Conservation (phyloP, 768 basidiomycete species). For the Leccinum fibrillosum region DNA sequence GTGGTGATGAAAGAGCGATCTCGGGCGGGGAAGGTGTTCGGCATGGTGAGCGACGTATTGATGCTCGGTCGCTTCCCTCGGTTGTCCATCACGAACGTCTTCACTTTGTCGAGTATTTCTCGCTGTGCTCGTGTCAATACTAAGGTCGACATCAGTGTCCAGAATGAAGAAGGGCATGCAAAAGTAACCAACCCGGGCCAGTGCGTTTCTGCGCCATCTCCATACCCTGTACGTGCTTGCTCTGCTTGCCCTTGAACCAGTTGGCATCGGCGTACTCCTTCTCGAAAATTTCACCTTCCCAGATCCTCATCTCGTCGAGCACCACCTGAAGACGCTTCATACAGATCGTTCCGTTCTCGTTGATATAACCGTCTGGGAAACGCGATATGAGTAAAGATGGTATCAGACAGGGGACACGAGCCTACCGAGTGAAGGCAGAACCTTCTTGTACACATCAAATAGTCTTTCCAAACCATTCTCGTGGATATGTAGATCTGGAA, state of each 20-base stretch:
- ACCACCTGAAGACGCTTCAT: conserved; percentile 79
- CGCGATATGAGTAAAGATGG: not conserved
- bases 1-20: conserved; percentile 78
- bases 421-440: conserved; percentile 72
- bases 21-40: conserved; percentile 74
- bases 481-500: conserved; percentile 96
- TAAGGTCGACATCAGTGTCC: conserved; percentile 12
- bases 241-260: conserved; percentile 94
- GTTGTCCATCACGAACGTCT: conserved; percentile 62
- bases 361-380: conserved; percentile 81
- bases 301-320: conserved; percentile 81
- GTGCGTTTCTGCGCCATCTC: conserved; percentile 56
- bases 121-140: conserved; percentile 76
- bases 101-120: conserved; percentile 74
- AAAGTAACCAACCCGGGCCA: conserved; percentile 54
- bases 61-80: conserved; percentile 29
- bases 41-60: conserved; percentile 55
- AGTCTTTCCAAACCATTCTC: conserved; percentile 92
- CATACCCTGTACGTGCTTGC: conserved; percentile 63
- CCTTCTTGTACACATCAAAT: conserved; percentile 94
- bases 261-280: conserved; percentile 85
- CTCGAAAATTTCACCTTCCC: conserved; percentile 90
- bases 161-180: not conserved
- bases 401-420: not conserved
- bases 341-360: conserved; percentile 83